Percentiles rank a stretch among this genome's conserved stretches.
Evolutionary conservation across 2,329 filamentous ascomycete genomes (phyloP).

Genomic region (Xylariales sp.): DNA sequence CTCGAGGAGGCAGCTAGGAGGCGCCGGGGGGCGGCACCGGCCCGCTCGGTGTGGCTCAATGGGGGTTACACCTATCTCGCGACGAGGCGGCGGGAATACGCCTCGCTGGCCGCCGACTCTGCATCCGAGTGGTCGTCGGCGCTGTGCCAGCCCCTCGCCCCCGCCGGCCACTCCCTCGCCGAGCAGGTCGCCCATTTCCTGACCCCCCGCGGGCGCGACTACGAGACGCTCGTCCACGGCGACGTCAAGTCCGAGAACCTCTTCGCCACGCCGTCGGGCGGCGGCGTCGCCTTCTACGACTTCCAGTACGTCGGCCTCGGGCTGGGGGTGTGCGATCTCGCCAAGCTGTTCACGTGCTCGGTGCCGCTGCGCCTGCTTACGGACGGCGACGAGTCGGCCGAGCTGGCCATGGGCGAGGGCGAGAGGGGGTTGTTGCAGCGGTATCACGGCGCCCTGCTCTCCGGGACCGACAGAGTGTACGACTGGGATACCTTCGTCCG

Average conservation of each 20-base stretch:
- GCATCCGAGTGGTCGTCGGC: slow-evolving; percentile 66
- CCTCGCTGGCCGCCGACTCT: slow-evolving; percentile 57
- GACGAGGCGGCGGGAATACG: slow-evolving; percentile 69
- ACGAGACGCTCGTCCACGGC: slow-evolving; percentile 72
- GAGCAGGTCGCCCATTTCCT: slow-evolving; percentile 66
- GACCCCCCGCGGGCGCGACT: slow-evolving; percentile 54
- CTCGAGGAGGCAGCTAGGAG: slow-evolving; percentile 59
- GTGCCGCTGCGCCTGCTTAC: slow-evolving; percentile 66
- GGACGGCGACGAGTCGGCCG: slow-evolving; percentile 18
- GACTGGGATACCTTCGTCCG: slow-evolving; percentile 64
- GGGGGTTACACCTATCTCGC: slow-evolving; percentile 77
- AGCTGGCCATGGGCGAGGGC: slow-evolving; percentile 45
- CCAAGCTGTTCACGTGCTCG: slow-evolving; percentile 75
- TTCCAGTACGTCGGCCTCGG: slow-evolving; percentile 76
- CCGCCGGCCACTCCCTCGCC: slow-evolving; percentile 55
- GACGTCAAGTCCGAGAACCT: slow-evolving; percentile 78
- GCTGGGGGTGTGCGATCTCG: slow-evolving; percentile 72
- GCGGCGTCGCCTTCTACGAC: slow-evolving; percentile 72
- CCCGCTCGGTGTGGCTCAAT: slow-evolving; percentile 67
- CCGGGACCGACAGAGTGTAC: slow-evolving; percentile 55
- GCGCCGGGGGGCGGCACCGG: slow-evolving; percentile 35
- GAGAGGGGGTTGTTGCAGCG: slow-evolving; percentile 63
- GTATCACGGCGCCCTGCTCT: slow-evolving; percentile 59
- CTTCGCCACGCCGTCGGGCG: slow-evolving; percentile 63
- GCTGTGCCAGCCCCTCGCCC: slow-evolving; percentile 55